Base-by-base conservation (phyloP, 2,329 filamentous ascomycete genomes). In the Colletotrichum destructivum region DNA sequence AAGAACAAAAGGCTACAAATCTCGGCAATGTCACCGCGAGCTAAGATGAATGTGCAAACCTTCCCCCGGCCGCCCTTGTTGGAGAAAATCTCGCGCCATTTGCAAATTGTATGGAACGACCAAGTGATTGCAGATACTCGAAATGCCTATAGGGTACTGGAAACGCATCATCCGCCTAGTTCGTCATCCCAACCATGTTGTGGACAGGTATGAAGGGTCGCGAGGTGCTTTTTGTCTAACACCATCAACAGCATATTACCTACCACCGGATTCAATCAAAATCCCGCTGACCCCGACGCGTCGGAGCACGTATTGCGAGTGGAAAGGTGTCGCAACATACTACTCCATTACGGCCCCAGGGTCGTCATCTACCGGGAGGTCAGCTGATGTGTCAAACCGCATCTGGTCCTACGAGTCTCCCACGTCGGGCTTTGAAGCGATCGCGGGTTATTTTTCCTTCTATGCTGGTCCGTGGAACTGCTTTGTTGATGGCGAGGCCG, bases 101-200 rank as follows among this genome's bases (percentile, higher is more conserved):
- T 92, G 57, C 84, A 85, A 74, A 85, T 92, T 73, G 88, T 85
- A 77, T 90, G 87, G 84, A 82, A 86, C 35, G 86, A 85, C 23
- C 80, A 86, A 56, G 80, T 85, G 60, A 86, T 91, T 72, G 89
- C 88, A 13, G 88, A 91, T 54, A 90, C 89, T 8, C 86, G 82
- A 66, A 84, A 88, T 56, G 88, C 86, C 3, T 91, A 86, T 77
- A 91, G 89, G 89, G 88, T 89, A 4, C 81, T 91, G 44, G 89
- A 91, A 78, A 90, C 89, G 21, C 88, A 88, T 74, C 89, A 91
- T 75, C 88, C 89, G 44, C 90, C 89, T 6, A 90, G 87, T 89
- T 76, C 59, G 83, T 82, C 15, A 42, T 2, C 35, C 54, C 54
- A 21, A 16, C 46, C 40, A 57, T 51, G 49, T 18, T 13, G 46